These are phyloP conservation scores for Sutorius eximius DNA, from an alignment of 1,284 basidiomycete species.

Conservation along the genomic window DNA sequence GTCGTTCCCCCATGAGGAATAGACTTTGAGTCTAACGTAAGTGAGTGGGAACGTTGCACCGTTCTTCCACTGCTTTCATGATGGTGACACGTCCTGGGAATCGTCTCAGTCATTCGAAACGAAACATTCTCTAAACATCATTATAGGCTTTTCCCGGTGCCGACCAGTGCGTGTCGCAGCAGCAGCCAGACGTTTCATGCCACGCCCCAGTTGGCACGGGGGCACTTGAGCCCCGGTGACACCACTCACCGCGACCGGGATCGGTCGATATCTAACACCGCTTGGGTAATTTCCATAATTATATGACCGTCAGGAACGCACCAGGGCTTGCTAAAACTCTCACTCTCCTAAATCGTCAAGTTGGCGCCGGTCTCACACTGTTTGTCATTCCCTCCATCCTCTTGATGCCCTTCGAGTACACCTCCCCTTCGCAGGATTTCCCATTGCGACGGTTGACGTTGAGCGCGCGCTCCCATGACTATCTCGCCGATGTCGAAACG, in stretches of 20 bases:
- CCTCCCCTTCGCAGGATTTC: conserved; percentile 15
- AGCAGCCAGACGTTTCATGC: background rate
- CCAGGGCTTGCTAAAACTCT: conserved; percentile 3
- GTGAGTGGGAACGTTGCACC: background rate
- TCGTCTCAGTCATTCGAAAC: background rate
- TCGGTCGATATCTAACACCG: background rate
- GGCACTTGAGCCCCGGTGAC: background rate
- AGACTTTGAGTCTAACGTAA: background rate
- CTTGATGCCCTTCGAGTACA: conserved; percentile 27
- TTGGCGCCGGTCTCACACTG: conserved; percentile 19
- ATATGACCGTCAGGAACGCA: conserved; percentile 21
- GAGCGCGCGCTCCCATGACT: conserved; percentile 5
- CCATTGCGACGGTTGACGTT: conserved; percentile 20
- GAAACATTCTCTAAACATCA: background rate
- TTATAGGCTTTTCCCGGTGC: background rate
- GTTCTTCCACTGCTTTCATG: background rate
- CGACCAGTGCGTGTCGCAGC: background rate
- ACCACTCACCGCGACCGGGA: background rate
- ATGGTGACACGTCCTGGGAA: background rate
- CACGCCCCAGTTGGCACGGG: too few relatives aligned
- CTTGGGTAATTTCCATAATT: conserved; percentile 22
- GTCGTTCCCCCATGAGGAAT: too few relatives aligned
- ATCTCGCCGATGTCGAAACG: conserved; percentile 13
- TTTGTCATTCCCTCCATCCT: background rate
- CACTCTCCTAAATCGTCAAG: conserved; percentile 5